phyloP scores from a whole-genome alignment of 2,329 filamentous ascomycete species.

The Teratosphaeria destructans region DNA sequence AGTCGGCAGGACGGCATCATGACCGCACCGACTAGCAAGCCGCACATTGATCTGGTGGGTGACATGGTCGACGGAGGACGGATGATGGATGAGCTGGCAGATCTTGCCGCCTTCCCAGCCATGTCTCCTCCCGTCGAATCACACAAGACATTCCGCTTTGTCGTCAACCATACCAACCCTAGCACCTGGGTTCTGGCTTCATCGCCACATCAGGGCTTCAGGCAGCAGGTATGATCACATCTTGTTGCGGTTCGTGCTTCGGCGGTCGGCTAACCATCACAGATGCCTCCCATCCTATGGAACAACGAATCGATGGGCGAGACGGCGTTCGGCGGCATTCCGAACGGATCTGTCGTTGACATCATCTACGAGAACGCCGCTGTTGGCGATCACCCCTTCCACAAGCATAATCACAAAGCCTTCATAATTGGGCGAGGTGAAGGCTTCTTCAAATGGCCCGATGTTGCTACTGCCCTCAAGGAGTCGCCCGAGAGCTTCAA shows the following conservation, averaged over 20 bases:
- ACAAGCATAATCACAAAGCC: background rate
- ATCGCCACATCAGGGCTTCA: background rate
- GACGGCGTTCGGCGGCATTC: background rate
- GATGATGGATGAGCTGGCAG: background rate
- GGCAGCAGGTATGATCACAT: background rate
- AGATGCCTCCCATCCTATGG: background rate
- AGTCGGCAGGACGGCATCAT: background rate
- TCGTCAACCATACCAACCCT: background rate
- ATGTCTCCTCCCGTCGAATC: background rate
- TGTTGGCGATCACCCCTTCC: background rate
- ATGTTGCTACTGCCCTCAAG: background rate
- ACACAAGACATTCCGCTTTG: background rate
- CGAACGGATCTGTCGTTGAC: background rate
- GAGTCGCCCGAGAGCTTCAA: background rate
- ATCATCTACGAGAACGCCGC: background rate
- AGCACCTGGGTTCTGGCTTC: background rate
- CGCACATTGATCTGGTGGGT: background rate
- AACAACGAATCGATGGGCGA: background rate
- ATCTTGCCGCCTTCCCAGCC: background rate
- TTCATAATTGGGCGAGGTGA: background rate
- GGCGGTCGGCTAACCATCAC: background rate
- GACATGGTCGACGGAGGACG: background rate
- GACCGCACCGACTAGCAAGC: background rate
- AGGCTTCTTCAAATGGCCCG: background rate
- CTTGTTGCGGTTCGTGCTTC: background rate